These are phyloP conservation scores for Medicago arabica DNA, from an alignment of 306 rosid species.

Conservation along the genomic window DNA sequence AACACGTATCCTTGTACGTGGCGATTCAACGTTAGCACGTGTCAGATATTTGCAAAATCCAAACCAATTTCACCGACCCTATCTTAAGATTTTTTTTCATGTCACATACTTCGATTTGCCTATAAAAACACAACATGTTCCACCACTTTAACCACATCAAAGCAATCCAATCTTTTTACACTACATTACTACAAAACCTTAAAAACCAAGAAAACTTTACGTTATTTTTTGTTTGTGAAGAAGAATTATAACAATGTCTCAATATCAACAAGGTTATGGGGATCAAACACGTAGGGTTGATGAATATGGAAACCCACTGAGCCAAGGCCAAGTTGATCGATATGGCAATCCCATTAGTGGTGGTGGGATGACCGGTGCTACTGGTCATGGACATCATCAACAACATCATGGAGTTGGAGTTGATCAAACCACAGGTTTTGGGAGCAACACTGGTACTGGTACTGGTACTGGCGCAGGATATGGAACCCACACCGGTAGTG, in stretches of 20 bases:
- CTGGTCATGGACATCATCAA: not conserved
- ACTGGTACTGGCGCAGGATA: not conserved
- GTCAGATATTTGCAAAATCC: not conserved
- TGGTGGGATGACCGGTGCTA: not conserved
- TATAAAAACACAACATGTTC: not conserved
- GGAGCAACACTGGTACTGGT: not conserved
- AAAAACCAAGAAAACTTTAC: not conserved
- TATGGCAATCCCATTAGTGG: slow-evolving; percentile 27
- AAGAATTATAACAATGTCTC: slow-evolving; percentile 18
- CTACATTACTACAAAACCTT: not conserved
- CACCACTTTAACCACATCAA: not conserved
- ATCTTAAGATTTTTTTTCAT: not conserved
- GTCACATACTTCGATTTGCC: not conserved
- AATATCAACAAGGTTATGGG: not conserved
- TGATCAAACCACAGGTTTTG: not conserved
- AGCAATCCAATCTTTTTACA: not conserved
- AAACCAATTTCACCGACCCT: not conserved
- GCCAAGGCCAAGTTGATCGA: slow-evolving; percentile 28
- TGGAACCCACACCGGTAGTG: not conserved
- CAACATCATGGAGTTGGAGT: not conserved
- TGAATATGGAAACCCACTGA: slow-evolving; percentile 41
- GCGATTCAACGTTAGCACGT: not conserved
- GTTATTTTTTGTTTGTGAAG: not conserved
- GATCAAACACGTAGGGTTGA: slow-evolving; percentile 22
- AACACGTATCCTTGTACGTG: not conserved